These are phyloP conservation scores for Massariosphaeria phaeospora DNA, from an alignment of 495 filamentous ascomycete species.

Conservation along the genomic window DNA sequence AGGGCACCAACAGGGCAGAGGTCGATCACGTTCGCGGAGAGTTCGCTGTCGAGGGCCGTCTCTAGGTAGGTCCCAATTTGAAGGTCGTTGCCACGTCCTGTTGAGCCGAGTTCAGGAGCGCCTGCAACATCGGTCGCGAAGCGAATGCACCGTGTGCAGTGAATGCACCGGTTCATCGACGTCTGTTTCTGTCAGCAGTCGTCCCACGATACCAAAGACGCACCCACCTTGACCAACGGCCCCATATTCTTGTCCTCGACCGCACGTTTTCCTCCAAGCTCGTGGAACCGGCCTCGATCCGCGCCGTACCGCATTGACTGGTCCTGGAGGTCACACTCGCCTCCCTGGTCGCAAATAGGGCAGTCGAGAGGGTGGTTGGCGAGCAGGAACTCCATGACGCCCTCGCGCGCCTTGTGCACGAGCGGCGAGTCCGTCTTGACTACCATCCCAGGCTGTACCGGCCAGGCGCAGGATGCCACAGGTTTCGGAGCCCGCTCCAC, in stretches of 20 bases:
- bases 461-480: constrained; percentile 97
- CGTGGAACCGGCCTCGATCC: constrained; percentile 94
- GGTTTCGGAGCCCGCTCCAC: constrained; percentile 94
- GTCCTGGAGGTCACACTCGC: constrained; percentile 97
- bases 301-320: constrained; percentile 98
- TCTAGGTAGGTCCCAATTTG: constrained; percentile 98
- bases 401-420: constrained; percentile 93
- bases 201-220: background rate
- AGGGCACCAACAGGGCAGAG: constrained; percentile 95
- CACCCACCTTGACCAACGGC: constrained; percentile 73
- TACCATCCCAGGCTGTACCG: constrained; percentile 96
- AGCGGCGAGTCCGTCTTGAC: constrained; percentile 96
- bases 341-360: constrained; percentile 94
- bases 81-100: constrained; percentile 90
- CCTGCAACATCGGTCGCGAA: constrained; percentile 97
- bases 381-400: constrained; percentile 97
- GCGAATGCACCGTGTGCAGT: constrained; percentile 95
- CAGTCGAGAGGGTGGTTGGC: constrained; percentile 97
- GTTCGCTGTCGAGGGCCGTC: constrained; percentile 80
- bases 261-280: constrained; percentile 87
- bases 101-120: constrained; percentile 88
- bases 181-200: constrained; percentile 47
- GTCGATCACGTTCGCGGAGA: constrained; percentile 97
- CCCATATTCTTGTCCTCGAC: constrained; percentile 99
- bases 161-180: constrained; percentile 99